Base-by-base conservation (phyloP, 352 stramenopile genomes). In the Globisporangium cederbergense region DNA sequence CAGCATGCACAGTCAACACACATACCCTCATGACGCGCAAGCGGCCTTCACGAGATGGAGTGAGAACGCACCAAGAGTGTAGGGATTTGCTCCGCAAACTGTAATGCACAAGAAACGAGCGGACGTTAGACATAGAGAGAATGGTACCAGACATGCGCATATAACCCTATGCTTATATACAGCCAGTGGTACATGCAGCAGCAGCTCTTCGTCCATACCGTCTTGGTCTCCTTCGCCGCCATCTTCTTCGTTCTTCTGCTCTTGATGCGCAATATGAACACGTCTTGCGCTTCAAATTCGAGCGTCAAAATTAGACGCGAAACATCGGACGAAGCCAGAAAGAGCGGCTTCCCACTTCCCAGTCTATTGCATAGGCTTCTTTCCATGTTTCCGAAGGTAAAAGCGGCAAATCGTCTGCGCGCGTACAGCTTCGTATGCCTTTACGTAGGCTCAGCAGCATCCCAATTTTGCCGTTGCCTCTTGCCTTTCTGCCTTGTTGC, bases 51-150 rank as follows among this genome's bases (percentile, higher is more conserved):
- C 13, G 38, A n/a, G 40, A 46, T 11, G 13, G 42, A 47, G 43
- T 22, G 43, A 49, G 43, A 49, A 49, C 43, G 43, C 30, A 87
- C 79, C 72, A 91, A 50, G 54, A 91, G 69, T 36, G 80, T 91
- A 8, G 83, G 77, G 25, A 91, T 53, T 60, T 90, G 80, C 30
- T 73, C 73, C 3, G 59, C 16, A 25, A 73, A 52, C 78, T 84
- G 57, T 43, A 68, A 22, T 25, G 11, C 3, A 54, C 22, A 14
- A 22, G 11, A 54, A 9, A 25, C 28, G 43, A 56, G 34, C 32
- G 4, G 43, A 42, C 22, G 25, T 64, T 7, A 66, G 59, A 38
- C 10, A 56, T 10, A 30, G 28, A 50, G 18, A 56, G 10, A 57
- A 16, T 5, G 32, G 28, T 16, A 58, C n/a, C 20, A 40, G 8